A percentile compares a stretch with the other conserved stretches of the same genome.
phyloP scores from a whole-genome alignment of 2,329 filamentous ascomycete species.

The Cladosporium sp. region DNA sequence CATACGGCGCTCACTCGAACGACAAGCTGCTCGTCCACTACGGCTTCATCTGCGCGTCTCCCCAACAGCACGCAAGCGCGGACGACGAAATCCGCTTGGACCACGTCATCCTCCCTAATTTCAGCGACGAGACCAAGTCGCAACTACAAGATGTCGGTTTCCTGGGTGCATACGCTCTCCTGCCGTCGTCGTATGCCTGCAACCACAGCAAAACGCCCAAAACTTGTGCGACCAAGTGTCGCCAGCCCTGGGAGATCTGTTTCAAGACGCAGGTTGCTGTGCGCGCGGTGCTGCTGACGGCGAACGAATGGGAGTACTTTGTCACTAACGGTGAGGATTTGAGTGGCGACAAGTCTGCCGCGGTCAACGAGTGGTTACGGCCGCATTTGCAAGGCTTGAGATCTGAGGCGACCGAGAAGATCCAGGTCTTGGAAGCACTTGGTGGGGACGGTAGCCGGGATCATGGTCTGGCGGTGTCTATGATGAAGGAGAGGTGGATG shows the following conservation, averaged over 20 bases:
- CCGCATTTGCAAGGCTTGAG: constrained; percentile 26
- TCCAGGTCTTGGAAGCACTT: constrained; percentile 19
- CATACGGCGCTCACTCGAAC: constrained; percentile 70
- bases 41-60: constrained; percentile 46
- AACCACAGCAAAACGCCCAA: not conserved
- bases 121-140: constrained; percentile 37
- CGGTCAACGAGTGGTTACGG: constrained; percentile 31
- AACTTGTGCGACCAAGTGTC: constrained; percentile 4
- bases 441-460: constrained; percentile 20
- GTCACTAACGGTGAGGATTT: constrained; percentile 39
- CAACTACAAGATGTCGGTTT: constrained; percentile 48
- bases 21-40: constrained; percentile 73
- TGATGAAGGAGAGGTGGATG: constrained; percentile 39
- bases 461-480: constrained; percentile 20
- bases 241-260: constrained; percentile 38
- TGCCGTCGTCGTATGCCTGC: constrained; percentile 30
- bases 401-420: constrained; percentile 29
- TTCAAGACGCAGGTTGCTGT: constrained; percentile 51
- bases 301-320: constrained; percentile 42
- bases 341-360: constrained; percentile 31
- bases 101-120: constrained; percentile 43
- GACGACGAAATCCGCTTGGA: constrained; percentile 48
- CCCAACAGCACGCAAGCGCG: constrained; percentile 30
- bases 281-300: constrained; percentile 40
- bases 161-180: constrained; percentile 41